phyloP scores from a whole-genome alignment of 306 rosid genomes.

The Acacia crassicarpa region DNA sequence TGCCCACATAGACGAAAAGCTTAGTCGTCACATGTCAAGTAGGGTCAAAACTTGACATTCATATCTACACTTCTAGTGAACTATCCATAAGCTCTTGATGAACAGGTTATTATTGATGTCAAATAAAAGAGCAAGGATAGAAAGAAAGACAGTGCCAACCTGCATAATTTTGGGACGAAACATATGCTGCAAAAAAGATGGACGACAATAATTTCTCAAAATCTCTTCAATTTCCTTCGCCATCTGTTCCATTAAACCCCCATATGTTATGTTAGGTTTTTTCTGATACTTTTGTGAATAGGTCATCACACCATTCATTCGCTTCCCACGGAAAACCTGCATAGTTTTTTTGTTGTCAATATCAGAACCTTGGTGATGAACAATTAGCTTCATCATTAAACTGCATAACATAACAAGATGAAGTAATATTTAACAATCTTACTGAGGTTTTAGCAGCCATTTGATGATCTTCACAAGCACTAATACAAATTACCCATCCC shows the following conservation, averaged over 20 bases:
- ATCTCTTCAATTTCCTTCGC: constrained; percentile 17
- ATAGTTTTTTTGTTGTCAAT: neutral
- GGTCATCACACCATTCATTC: constrained; percentile 76
- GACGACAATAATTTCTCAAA: constrained; percentile 35
- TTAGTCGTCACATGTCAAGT: no score
- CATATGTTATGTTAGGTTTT: constrained; percentile 44
- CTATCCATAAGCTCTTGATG: neutral
- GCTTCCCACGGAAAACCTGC: constrained; percentile 54
- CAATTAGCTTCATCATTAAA: neutral
- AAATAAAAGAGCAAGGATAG: neutral
- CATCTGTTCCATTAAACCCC: constrained; percentile 38
- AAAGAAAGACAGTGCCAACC: constrained; percentile 34
- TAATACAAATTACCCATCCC: constrained; percentile 61
- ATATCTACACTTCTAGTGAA: no score
- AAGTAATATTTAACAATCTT: constrained; percentile 10
- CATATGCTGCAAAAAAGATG: constrained; percentile 31
- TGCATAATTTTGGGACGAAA: constrained; percentile 48
- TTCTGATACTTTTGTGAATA: constrained; percentile 42
- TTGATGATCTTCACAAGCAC: constrained; percentile 74
- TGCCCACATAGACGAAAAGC: neutral
- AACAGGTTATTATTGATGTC: neutral
- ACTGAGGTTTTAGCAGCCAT: constrained; percentile 69
- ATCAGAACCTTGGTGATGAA: constrained; percentile 17
- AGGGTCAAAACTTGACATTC: no score
- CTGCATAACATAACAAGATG: neutral